Evolutionary conservation across 345 rosid genomes (phyloP), one percentile per base, ranked within the genome.

Genomic region (Turritis glabra): DNA sequence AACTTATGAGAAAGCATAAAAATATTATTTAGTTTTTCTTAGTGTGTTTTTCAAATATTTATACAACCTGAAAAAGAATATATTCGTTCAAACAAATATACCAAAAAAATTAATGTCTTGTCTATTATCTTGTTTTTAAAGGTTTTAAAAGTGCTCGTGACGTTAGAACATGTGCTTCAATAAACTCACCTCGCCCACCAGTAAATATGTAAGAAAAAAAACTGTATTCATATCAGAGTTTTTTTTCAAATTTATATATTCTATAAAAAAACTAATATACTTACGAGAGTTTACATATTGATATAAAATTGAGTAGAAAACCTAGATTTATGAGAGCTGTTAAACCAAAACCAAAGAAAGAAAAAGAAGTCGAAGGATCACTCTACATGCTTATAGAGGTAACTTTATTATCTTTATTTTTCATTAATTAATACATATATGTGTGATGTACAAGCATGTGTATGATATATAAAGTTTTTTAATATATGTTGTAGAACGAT

Each of bases 371-470:
- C 27, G 29, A 30, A 4, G 79, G 74, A 68, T 68, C 79, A 68
- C 69, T 75, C 19, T 68, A 68, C 37, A 68, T 12, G 63, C 69
- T 48, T 51, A 75, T 75, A 40, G 38, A 75, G 63, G 79, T 75
- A 68, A 37, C 12, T 21, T 9, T 40, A 22, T 51, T 11, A 37
- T 11, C 0, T 33, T 21, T 23, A 3, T 6, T 2, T 10, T 15
- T 17, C 17, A 43, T 23, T 7, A 22, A n/a, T 58, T 27, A 2
- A 4, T 18, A 32, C 2, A 22, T 47, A 32, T 32, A 5, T 33
- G 26, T 48, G 52, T 54, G 3, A 30, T 57, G 23, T 19, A 43
- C 4, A 9, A 18, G 17, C 4, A 5, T 18, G 12, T 15, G 8
- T 3, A n/a, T n/a, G n/a, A n/a, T n/a, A n/a, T 18, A 10, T 18